Evolutionary conservation across 2,329 filamentous ascomycete species (phyloP).

Genomic region (Alternaria solani): DNA sequence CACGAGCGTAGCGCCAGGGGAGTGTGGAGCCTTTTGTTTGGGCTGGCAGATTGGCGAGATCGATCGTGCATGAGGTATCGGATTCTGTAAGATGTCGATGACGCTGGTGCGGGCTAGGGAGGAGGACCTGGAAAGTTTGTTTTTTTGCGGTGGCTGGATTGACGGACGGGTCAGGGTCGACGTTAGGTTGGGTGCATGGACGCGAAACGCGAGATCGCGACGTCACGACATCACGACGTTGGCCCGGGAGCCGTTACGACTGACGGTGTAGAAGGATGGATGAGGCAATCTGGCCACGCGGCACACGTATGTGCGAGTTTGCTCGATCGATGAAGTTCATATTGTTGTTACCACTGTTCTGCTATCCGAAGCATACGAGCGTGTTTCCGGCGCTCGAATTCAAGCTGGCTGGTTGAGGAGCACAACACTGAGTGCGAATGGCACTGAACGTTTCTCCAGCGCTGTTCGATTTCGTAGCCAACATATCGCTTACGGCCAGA

Average conservation of each 20-base stretch:
- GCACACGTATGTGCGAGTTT: neutral
- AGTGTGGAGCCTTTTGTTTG: constrained; percentile 22
- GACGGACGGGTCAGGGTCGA: constrained; percentile 4
- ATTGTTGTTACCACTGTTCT: neutral
- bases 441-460: neutral
- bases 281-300: neutral
- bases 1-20: constrained; percentile 35
- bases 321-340: neutral
- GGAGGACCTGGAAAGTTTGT: constrained; percentile 12
- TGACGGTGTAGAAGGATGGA: neutral
- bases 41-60: constrained; percentile 33
- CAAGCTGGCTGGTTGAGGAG: neutral
- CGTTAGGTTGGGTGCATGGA: constrained; percentile 19
- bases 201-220: constrained; percentile 31
- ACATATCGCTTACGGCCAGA: neutral
- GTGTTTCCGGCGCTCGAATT: neutral
- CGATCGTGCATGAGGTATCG: constrained; percentile 28
- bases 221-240: constrained; percentile 17
- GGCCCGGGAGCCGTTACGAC: constrained; percentile 18
- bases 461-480: rapidly evolving
- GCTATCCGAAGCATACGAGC: neutral
- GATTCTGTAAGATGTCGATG: constrained; percentile 23
- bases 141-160: constrained; percentile 23
- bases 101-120: constrained; percentile 18
- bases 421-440: neutral